Conservation (phyloP, 441 rosid genomes). For the Adansonia gregorii region DNA sequence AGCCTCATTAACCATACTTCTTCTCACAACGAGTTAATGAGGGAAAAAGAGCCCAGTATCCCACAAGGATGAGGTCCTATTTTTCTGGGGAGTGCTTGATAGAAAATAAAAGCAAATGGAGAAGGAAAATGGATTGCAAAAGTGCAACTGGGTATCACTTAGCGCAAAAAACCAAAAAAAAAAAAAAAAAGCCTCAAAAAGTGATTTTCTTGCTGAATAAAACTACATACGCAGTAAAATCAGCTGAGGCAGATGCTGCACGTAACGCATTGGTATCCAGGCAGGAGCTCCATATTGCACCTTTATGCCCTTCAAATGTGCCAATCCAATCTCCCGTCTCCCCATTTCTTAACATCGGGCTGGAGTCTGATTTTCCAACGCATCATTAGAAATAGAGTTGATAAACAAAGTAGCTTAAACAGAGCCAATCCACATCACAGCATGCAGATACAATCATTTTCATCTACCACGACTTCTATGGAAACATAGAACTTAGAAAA, state of each 20-base stretch:
- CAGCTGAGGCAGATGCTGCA: slow-evolving; percentile 96
- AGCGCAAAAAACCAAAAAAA: background rate
- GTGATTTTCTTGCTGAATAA: background rate
- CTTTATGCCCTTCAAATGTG: slow-evolving; percentile 96
- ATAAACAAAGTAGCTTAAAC: background rate
- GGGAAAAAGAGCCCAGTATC: background rate
- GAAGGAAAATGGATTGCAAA: background rate
- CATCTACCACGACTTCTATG: background rate
- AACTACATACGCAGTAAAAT: slow-evolving; percentile 79
- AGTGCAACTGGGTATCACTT: background rate
- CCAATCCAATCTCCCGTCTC: slow-evolving; percentile 99
- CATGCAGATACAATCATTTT: background rate
- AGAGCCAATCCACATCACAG: background rate
- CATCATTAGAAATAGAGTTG: slow-evolving; percentile 9
- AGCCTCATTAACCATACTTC: slow-evolving; percentile 13
- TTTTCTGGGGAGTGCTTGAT: slow-evolving; percentile 1
- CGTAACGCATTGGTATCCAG: slow-evolving; percentile 82
- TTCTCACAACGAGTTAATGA: background rate
- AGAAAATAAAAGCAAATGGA: slow-evolving; percentile 3
- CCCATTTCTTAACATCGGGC: slow-evolving; percentile 94
- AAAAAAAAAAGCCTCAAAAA: background rate
- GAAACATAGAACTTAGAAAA: background rate
- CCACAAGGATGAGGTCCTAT: background rate
- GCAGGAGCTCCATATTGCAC: slow-evolving; percentile 98
- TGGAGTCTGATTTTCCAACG: slow-evolving; percentile 62